Evolutionary conservation across 2,329 filamentous ascomycete species (phyloP).

Genomic region (Scytalidium lignicola): DNA sequence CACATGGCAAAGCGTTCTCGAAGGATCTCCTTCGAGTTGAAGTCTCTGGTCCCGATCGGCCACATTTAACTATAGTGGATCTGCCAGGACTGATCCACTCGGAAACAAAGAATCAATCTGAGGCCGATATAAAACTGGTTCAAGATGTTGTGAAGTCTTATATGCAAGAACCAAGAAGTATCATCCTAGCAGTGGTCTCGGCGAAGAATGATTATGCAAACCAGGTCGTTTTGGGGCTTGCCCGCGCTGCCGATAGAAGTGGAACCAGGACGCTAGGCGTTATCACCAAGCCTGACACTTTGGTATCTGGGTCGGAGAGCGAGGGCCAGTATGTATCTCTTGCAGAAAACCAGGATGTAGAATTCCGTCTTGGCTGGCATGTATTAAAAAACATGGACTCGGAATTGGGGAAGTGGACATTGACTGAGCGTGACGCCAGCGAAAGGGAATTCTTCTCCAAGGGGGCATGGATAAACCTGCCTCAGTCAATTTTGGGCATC

Average conservation of each 20-base stretch:
- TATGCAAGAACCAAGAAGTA: constrained; percentile 51
- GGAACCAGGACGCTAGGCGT: constrained; percentile 38
- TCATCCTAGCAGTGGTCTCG: constrained; percentile 50
- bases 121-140: constrained; percentile 39
- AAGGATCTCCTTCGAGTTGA: constrained; percentile 16
- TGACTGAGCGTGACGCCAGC: constrained; percentile 31
- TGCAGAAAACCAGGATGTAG: constrained; percentile 40
- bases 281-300: constrained; percentile 56
- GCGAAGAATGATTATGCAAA: constrained; percentile 57
- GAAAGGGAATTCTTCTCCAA: constrained; percentile 40
- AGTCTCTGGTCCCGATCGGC: constrained; percentile 27
- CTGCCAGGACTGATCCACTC: constrained; percentile 51
- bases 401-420: constrained; percentile 27
- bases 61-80: constrained; percentile 54
- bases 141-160: constrained; percentile 42
- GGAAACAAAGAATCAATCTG: constrained; percentile 41
- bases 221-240: constrained; percentile 49
- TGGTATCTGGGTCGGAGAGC: constrained; percentile 31
- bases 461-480: constrained; percentile 34
- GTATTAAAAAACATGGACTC: constrained; percentile 43
- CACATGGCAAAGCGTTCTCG: constrained; percentile 22
- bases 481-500: constrained; percentile 39
- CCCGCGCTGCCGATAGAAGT: constrained; percentile 33
- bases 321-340: constrained; percentile 36
- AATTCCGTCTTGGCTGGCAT: constrained; percentile 49